A percentile compares a stretch with the other conserved stretches of the same genome.
phyloP scores from a whole-genome alignment of 2,329 filamentous ascomycete genomes.

The Stenocarpella maydis region DNA sequence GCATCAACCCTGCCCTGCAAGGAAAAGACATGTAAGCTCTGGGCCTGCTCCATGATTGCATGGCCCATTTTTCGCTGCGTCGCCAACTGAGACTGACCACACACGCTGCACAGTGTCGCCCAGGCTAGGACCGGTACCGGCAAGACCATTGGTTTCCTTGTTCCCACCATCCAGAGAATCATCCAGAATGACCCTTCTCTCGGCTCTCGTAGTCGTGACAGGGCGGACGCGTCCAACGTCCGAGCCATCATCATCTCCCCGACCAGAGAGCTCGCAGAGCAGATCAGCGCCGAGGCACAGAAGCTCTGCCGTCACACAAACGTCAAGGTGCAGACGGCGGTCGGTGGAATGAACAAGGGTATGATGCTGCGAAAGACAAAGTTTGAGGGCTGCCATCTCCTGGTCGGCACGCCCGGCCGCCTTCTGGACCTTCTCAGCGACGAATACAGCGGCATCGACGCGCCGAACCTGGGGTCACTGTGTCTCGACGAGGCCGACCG shows the following conservation, averaged over 20 bases:
- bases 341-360: conserved; percentile 86
- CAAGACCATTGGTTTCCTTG: conserved; percentile 92
- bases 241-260: conserved; percentile 79
- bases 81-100: conserved; percentile 37
- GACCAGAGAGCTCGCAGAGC: conserved; percentile 81
- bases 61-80: not conserved
- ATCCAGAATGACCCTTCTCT: conserved; percentile 70
- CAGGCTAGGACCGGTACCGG: conserved; percentile 97
- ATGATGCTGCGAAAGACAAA: conserved; percentile 73
- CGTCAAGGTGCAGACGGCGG: conserved; percentile 76
- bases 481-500: conserved; percentile 98
- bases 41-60: not conserved
- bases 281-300: conserved; percentile 81
- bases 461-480: conserved; percentile 86
- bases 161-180: conserved; percentile 85
- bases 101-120: conserved; percentile 68
- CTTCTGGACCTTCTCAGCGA: conserved; percentile 83
- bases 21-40: conserved; percentile 81
- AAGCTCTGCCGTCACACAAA: conserved; percentile 72
- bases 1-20: conserved; percentile 80
- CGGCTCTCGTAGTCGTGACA: conserved; percentile 48
- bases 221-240: conserved; percentile 63
- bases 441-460: conserved; percentile 65
- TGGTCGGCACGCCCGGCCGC: conserved; percentile 91
- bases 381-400: conserved; percentile 81